phyloP scores from a whole-genome alignment of 2,329 filamentous ascomycete species.

The Hirsutella minnesotensis region DNA sequence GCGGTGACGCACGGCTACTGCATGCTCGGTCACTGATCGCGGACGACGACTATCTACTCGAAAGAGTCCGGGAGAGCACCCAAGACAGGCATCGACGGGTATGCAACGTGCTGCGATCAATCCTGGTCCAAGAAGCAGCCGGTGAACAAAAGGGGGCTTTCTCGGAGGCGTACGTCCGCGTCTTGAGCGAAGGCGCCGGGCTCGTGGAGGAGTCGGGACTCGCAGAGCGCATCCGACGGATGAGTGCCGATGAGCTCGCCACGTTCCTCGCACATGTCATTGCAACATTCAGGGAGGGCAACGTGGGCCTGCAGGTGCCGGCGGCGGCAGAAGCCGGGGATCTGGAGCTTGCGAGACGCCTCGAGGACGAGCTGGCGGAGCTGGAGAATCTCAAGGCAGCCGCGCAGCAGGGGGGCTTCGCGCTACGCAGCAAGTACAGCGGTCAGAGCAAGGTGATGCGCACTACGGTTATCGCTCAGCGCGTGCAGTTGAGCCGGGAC shows the following conservation, averaged over 20 bases:
- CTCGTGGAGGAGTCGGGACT: slow-evolving; percentile 40
- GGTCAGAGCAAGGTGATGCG: slow-evolving; percentile 57
- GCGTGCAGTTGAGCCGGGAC: slow-evolving; percentile 68
- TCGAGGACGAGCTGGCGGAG: slow-evolving; percentile 30
- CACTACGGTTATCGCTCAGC: slow-evolving; percentile 70
- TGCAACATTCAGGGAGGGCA: slow-evolving; percentile 21
- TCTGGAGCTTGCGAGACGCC: slow-evolving; percentile 16
- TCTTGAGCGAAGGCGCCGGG: slow-evolving; percentile 43
- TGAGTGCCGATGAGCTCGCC: slow-evolving; percentile 24
- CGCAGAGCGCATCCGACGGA: slow-evolving; percentile 46
- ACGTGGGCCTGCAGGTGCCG: slow-evolving; percentile 21
- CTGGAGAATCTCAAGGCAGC: slow-evolving; percentile 33
- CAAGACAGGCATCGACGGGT: slow-evolving; percentile 22
- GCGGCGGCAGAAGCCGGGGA: slow-evolving; percentile 19
- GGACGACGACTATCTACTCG: slow-evolving; percentile 44
- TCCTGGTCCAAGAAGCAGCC: slow-evolving; percentile 32
- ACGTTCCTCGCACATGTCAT: slow-evolving; percentile 14
- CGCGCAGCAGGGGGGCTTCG: slow-evolving; percentile 30
- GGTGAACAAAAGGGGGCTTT: slow-evolving; percentile 28
- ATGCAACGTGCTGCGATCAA: slow-evolving; percentile 33
- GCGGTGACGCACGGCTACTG: slow-evolving; percentile 30
- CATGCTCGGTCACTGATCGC: slow-evolving; percentile 38
- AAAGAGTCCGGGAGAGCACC: slow-evolving; percentile 22
- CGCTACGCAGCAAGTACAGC: slow-evolving; percentile 64
- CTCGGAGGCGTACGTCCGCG: slow-evolving; percentile 47